phyloP scores from a whole-genome alignment of 2,329 filamentous ascomycete species.

The Eutypella sp. region DNA sequence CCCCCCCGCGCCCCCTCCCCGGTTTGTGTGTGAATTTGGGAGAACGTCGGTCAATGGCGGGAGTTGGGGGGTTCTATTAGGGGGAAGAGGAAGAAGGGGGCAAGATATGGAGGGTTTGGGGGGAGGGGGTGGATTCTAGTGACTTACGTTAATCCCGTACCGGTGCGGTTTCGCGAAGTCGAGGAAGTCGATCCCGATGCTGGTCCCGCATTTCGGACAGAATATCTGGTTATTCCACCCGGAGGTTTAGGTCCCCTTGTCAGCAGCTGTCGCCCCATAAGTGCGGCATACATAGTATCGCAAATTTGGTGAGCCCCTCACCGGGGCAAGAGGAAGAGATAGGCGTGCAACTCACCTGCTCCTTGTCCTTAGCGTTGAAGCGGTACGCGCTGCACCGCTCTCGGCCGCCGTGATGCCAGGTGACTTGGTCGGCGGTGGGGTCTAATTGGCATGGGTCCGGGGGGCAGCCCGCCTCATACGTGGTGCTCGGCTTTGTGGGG shows the following conservation, averaged over 20 bases:
- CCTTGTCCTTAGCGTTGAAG: slow-evolving; percentile 43
- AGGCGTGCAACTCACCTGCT: slow-evolving; percentile 24
- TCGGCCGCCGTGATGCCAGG: slow-evolving; percentile 37
- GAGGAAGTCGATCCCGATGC: slow-evolving; percentile 42
- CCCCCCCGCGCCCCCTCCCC: no score
- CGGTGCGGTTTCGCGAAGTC: slow-evolving; percentile 19
- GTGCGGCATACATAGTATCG: no score
- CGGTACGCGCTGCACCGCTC: slow-evolving; percentile 31
- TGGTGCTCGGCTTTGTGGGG: no score
- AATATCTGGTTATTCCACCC: no score
- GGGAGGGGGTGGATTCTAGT: neutral
- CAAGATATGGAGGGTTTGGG: neutral
- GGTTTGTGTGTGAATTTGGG: no score
- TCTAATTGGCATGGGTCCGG: slow-evolving; percentile 23
- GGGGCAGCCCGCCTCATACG: neutral
- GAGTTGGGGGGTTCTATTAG: neutral
- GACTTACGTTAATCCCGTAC: slow-evolving; percentile 41
- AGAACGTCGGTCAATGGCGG: no score
- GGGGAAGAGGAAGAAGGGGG: neutral
- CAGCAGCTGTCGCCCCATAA: no score
- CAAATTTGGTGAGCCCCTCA: neutral
- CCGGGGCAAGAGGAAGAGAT: neutral
- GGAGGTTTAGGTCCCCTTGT: no score
- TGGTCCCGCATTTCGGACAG: slow-evolving; percentile 41
- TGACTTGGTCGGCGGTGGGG: slow-evolving; percentile 33